Base-by-base conservation (phyloP, 805 yeast genomes). In the Candida silvatica region DNA sequence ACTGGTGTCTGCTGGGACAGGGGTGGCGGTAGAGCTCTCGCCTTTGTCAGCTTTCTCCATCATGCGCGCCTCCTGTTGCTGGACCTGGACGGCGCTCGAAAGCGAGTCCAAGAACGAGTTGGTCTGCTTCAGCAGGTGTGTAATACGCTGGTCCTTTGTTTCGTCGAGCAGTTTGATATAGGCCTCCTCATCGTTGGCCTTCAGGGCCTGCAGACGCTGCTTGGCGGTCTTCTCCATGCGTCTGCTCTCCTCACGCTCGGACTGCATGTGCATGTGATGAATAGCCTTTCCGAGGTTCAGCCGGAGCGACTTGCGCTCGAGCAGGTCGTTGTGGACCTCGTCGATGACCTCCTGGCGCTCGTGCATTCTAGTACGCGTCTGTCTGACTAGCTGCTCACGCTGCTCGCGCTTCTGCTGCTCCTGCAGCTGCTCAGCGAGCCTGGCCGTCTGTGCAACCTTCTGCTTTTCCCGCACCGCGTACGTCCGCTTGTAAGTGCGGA, bases 121-220 rank as follows among this genome's bases (percentile, higher is more conserved):
- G 7, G 94, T 83, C 56, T 83, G 94, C 50, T 69, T 80, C 54
- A 83, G 69, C 54, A 83, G 67, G 58, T 83, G 94, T 1, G 92
- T 82, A 47, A 83, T 79, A 71, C 94, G 75, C 28, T 85, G 82
- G 61, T 83, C 94, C 55, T 83, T 83, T 3, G 94, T 83, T 58
- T 82, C 87, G 54, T 83, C 92, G 55, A 83, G 68, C 50, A 83
- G 70, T 52, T 82, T 82, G 54, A 83, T 71, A 62, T 83, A 83
- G 2, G 92, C 92, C 52, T 83, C 94, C 58, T 83, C 94, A 63
- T 83, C 94, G 54, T 83, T 82, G 14, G 88, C 83, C 56, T 80
- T 81, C 66, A 83, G 72, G 20, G 92, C 92, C 50, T 80, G 87
- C 59, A 83, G 71, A 73, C 94, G 80, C 54, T 81, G 88, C 51